These are phyloP conservation scores for Cucumis cinereus DNA, from an alignment of 306 rosid species.

Conservation along the genomic window DNA sequence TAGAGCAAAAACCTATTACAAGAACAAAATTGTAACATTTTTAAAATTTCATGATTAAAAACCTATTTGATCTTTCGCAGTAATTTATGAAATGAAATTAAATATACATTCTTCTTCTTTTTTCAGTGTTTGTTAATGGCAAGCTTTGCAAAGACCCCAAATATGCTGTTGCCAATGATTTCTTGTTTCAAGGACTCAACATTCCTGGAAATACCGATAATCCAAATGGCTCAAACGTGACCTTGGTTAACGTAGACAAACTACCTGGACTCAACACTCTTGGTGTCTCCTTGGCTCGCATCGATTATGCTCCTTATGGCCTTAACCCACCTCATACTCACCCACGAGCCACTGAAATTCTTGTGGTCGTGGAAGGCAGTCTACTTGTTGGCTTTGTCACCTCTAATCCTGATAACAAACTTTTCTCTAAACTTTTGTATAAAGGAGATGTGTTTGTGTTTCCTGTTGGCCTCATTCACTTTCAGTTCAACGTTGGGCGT, in stretches of 20 bases:
- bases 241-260: constrained; percentile 1
- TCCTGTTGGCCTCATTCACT: constrained; percentile 13
- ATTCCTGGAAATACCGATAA: not conserved
- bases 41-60: no score
- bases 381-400: constrained; percentile 4
- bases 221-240: constrained; percentile 1
- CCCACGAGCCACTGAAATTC: constrained; percentile 8
- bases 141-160: constrained; percentile 12
- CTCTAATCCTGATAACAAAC: constrained; percentile 3
- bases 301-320: constrained; percentile 8
- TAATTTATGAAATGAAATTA: no score
- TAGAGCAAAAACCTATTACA: no score
- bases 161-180: not conserved
- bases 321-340: constrained; percentile 6
- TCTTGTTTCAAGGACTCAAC: constrained; percentile 6
- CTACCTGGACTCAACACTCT: constrained; percentile 11
- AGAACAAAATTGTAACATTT: no score
- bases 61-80: no score
- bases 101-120: no score
- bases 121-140: constrained; percentile 1
- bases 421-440: not conserved
- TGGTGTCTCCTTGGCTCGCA: constrained; percentile 8
- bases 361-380: constrained; percentile 3
- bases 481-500: not conserved
- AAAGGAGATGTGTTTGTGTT: constrained; percentile 12